Evolutionary conservation across 306 rosid genomes (phyloP).

Genomic region (Parietaria judaica): DNA sequence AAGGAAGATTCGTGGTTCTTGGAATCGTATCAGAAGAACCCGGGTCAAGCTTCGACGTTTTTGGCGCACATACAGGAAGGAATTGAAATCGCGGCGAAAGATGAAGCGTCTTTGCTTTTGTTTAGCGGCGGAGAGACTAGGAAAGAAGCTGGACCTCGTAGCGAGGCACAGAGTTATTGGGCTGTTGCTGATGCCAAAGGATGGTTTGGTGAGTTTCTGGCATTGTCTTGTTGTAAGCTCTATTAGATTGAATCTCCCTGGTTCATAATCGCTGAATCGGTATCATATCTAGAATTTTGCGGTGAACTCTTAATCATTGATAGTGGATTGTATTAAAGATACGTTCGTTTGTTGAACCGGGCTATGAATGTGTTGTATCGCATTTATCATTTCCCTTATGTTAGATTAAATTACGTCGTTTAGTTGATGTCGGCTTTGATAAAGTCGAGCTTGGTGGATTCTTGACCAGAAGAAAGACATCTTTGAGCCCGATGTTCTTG

Average conservation of each 20-base stretch:
- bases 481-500: too few relatives aligned
- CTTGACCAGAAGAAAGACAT: too few relatives aligned
- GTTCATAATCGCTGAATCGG: neutral
- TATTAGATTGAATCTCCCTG: constrained; percentile 2
- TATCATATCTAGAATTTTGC: too few relatives aligned
- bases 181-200: constrained; percentile 69
- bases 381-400: too few relatives aligned
- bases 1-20: constrained; percentile 86
- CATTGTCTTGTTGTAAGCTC: constrained; percentile 8
- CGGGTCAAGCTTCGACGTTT: constrained; percentile 85
- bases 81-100: constrained; percentile 45
- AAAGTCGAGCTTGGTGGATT: too few relatives aligned
- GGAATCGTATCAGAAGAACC: constrained; percentile 88
- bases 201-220: constrained; percentile 74
- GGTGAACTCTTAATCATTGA: too few relatives aligned
- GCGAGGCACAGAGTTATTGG: constrained; percentile 98
- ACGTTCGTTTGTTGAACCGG: too few relatives aligned
- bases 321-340: too few relatives aligned
- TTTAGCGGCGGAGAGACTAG: constrained; percentile 98
- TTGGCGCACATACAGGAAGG: constrained; percentile 63
- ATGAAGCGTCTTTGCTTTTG: constrained; percentile 54
- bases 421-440: too few relatives aligned
- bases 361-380: too few relatives aligned
- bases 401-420: too few relatives aligned
- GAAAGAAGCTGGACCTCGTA: constrained; percentile 81